These are phyloP conservation scores for Hibiscus trionum DNA, from an alignment of 345 rosid genomes.

Conservation along the genomic window DNA sequence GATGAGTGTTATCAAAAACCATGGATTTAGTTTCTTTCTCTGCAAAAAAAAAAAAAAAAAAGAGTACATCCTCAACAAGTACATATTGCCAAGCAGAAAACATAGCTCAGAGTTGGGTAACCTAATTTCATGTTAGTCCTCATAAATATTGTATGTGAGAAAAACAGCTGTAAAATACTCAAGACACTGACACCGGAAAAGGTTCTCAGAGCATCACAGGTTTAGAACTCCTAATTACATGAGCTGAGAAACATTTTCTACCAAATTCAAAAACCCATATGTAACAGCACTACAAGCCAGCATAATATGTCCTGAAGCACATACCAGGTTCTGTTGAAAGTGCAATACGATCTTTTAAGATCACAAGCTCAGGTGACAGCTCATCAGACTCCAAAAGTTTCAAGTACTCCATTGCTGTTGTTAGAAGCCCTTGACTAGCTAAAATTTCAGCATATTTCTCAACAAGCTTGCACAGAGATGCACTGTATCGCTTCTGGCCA, in stretches of 20 bases:
- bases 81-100: background rate
- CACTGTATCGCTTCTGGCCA: slow-evolving; percentile 83
- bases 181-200: background rate
- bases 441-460: slow-evolving; percentile 97
- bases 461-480: slow-evolving; percentile 88
- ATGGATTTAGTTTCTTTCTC: slow-evolving; percentile 43
- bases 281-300: background rate
- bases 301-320: background rate
- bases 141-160: background rate
- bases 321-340: slow-evolving; percentile 70
- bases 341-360: slow-evolving; percentile 84
- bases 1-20: slow-evolving; percentile 35
- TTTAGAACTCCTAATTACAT: background rate
- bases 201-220: background rate
- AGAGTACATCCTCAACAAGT: background rate
- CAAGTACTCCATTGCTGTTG: slow-evolving; percentile 86
- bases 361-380: slow-evolving; percentile 75
- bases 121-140: background rate
- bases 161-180: background rate
- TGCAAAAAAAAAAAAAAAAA: slow-evolving; percentile 20
- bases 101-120: background rate
- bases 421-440: slow-evolving; percentile 86
- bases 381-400: slow-evolving; percentile 90
- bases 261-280: background rate
- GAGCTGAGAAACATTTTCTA: background rate